Conservation (phyloP, 108 stramenopile genomes). For the Pelagomonas calceolata region DNA sequence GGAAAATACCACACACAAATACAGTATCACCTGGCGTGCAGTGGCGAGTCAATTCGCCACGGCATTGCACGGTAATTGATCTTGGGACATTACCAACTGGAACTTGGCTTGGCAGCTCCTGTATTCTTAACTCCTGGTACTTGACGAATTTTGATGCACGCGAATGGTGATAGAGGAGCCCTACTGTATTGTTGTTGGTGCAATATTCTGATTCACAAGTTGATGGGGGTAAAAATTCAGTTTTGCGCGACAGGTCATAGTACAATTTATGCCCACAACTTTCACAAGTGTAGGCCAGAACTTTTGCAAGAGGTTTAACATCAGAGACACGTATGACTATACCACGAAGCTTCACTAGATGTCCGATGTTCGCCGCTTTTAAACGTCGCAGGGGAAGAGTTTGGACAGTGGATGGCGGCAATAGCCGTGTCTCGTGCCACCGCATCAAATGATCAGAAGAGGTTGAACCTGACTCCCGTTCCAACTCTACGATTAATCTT, state of each 20-base stretch:
- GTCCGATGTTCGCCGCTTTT: conserved; percentile 56
- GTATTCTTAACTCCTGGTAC: conserved; percentile 89
- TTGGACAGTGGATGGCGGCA: neutral
- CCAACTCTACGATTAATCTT: too few relatives aligned
- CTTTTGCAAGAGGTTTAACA: conserved; percentile 83
- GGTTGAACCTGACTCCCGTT: too few relatives aligned
- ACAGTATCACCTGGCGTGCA: conserved; percentile 88
- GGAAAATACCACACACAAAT: conserved; percentile 80
- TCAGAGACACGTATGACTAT: conserved; percentile 88
- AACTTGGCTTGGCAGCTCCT: conserved; percentile 90
- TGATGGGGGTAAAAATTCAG: conserved; percentile 65
- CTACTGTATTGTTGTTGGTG: conserved; percentile 13
- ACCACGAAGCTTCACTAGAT: conserved; percentile 70
- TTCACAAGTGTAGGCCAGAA: conserved; percentile 96
- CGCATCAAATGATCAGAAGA: neutral
- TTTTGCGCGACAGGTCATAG: conserved; percentile 62
- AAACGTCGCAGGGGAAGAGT: conserved; percentile 16
- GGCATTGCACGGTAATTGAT: conserved; percentile 71
- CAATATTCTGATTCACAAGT: conserved; percentile 58
- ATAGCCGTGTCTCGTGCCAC: conserved; percentile 9
- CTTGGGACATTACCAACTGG: conserved; percentile 96
- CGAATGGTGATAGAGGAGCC: conserved; percentile 65
- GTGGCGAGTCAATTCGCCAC: conserved; percentile 74
- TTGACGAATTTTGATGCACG: conserved; percentile 89
- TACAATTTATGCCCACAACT: conserved; percentile 87